Evolutionary conservation across 2,329 filamentous ascomycete genomes (phyloP), one percentile per base, ranked within the genome.

Genomic region (Phialophora macrospora): DNA sequence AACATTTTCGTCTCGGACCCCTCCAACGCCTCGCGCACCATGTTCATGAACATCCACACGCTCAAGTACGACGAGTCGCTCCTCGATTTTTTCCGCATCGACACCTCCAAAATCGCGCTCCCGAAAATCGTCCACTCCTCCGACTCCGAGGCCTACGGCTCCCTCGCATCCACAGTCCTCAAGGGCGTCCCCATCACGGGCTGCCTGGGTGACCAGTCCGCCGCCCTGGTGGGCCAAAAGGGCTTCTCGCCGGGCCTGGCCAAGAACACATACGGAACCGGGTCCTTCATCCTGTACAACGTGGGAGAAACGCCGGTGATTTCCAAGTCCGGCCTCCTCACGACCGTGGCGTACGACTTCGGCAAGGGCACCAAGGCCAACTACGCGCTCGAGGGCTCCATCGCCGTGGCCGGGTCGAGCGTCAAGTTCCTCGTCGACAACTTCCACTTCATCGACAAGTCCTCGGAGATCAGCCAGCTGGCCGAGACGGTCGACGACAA

Each of bases 241-340:
- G 92, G 90, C 14, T 96, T 96, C 79, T 85, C 83, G 3, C 88
- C 91, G 0, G 93, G 93, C 59, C 86, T 88, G 72, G 93, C 92
- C 52, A 96, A 96, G 83, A 96, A 95, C 78, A 96, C 92, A 0
- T 96, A 96, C 75, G 92, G 92, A 46, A 96, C 92, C 0, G 92
- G 92, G 49, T 95, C 91, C 76, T 96, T 96, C 81, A 81, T 96
- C 70, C 84, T 96, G 4, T 96, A 95, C 80, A 96, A 96, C 73
- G 90, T 96, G 38, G 93, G 93, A 60, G 84, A 88, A 48, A 88
- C 92, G 77, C 93, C 93, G 6, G 91, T 96, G 61, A 90, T 96
- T 65, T 96, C 93, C 11, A 89, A 85, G 66, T 89, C 92, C 64
- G 93, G 93, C 11, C 83, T 97, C 32, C 82, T 97, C 46, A 89